Evolutionary conservation across 345 rosid genomes (phyloP).

Genomic region (Salix suchowensis): DNA sequence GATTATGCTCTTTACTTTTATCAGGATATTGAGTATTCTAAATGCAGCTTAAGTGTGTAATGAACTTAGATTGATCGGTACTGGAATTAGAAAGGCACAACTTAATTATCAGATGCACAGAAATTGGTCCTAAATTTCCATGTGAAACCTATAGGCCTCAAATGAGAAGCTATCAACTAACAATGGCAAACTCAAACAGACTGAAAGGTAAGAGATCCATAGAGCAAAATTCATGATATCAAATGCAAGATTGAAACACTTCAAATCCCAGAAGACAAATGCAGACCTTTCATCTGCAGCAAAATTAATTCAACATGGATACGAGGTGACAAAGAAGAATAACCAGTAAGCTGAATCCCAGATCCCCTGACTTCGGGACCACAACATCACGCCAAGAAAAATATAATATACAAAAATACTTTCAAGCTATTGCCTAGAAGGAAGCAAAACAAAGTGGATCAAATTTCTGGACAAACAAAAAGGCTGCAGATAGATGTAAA

Average conservation of each 20-base stretch:
- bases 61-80: too few species aligned
- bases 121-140: background rate
- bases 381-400: background rate
- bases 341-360: background rate
- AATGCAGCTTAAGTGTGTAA: too few species aligned
- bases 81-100: too few species aligned
- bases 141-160: background rate
- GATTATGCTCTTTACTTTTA: too few species aligned
- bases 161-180: background rate
- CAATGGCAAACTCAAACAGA: background rate
- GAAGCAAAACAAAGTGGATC: too few species aligned
- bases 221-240: background rate
- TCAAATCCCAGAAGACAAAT: too few species aligned
- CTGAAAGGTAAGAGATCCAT: background rate
- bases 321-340: background rate
- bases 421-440: too few species aligned
- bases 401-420: background rate
- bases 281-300: background rate
- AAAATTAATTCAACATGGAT: background rate
- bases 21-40: too few species aligned
- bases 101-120: too few species aligned
- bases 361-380: background rate
- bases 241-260: background rate
- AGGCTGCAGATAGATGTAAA: background rate
- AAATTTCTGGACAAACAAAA: background rate